Evolutionary conservation across 352 stramenopile genomes (phyloP).

Genomic region (Pythium diclinum): DNA sequence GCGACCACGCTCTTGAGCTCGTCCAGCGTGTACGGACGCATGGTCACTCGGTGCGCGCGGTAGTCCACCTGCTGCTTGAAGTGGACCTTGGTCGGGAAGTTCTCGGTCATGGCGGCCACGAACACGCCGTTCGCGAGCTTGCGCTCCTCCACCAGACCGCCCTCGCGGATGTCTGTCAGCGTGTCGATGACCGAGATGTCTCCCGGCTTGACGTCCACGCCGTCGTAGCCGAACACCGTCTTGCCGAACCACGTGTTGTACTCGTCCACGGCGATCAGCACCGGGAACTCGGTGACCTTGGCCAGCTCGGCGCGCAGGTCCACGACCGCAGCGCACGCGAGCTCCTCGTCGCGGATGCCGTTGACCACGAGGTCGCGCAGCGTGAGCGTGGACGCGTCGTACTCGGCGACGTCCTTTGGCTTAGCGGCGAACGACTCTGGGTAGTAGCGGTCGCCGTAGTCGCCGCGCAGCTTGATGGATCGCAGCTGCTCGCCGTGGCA

Average conservation of each 20-base stretch:
- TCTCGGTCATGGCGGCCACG: constrained; percentile 77
- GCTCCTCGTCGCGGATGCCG: constrained; percentile 78
- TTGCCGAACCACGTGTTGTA: constrained; percentile 88
- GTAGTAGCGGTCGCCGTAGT: constrained; percentile 82
- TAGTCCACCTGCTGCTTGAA: constrained; percentile 87
- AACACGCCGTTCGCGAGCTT: constrained; percentile 82
- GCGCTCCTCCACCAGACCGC: constrained; percentile 57
- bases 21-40: constrained; percentile 76
- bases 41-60: constrained; percentile 63
- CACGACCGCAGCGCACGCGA: constrained; percentile 75
- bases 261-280: constrained; percentile 86
- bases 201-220: constrained; percentile 57
- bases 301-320: constrained; percentile 78
- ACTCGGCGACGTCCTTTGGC: constrained; percentile 60
- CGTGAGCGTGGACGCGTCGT: constrained; percentile 57
- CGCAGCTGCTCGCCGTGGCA: constrained; percentile 72
- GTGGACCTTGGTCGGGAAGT: constrained; percentile 70
- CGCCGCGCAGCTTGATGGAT: constrained; percentile 55
- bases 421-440: constrained; percentile 64
- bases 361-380: constrained; percentile 76
- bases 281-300: constrained; percentile 77
- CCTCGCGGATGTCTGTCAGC: constrained; percentile 60
- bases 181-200: constrained; percentile 84
- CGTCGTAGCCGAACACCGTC: constrained; percentile 86
- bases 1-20: constrained; percentile 71